Percentiles rank a stretch among this genome's conserved stretches.
phyloP scores from a whole-genome alignment of 495 filamentous ascomycete species.

The Trypethelium eluteriae region DNA sequence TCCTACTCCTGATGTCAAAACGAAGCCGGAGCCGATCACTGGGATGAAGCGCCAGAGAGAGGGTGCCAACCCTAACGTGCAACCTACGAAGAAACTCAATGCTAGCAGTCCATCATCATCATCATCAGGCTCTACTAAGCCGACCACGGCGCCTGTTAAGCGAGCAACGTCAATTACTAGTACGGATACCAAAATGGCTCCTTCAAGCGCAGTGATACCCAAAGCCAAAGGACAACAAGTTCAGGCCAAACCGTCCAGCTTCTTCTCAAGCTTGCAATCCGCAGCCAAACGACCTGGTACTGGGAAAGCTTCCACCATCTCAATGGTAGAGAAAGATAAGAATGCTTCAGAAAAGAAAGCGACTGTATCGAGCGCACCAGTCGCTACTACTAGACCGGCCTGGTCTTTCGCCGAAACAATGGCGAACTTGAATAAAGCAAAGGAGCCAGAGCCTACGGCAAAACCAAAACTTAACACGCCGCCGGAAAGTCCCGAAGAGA shows the following conservation, averaged over 20 bases:
- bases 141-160: constrained; percentile 21
- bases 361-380: constrained; percentile 35
- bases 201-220: constrained; percentile 27
- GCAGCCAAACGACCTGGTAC: constrained; percentile 56
- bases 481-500: constrained; percentile 71
- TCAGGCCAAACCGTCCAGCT: constrained; percentile 49
- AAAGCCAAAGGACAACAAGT: constrained; percentile 46
- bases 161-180: constrained; percentile 6
- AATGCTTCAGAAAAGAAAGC: constrained; percentile 34
- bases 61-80: constrained; percentile 36
- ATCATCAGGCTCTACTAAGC: constrained; percentile 35
- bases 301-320: constrained; percentile 41
- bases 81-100: constrained; percentile 32
- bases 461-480: constrained; percentile 44
- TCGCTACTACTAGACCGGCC: constrained; percentile 34
- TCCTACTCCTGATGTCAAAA: constrained; percentile 25
- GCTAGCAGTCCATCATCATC: constrained; percentile 28
- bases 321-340: constrained; percentile 19
- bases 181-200: not conserved
- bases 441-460: constrained; percentile 46
- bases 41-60: constrained; percentile 45
- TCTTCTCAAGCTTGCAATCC: constrained; percentile 53
- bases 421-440: constrained; percentile 59
- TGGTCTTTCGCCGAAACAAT: constrained; percentile 46
- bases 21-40: constrained; percentile 28